Percentiles rank a stretch among this genome's conserved stretches.
phyloP scores from a whole-genome alignment of 805 yeast species.

The Brettanomyces anomalus region DNA sequence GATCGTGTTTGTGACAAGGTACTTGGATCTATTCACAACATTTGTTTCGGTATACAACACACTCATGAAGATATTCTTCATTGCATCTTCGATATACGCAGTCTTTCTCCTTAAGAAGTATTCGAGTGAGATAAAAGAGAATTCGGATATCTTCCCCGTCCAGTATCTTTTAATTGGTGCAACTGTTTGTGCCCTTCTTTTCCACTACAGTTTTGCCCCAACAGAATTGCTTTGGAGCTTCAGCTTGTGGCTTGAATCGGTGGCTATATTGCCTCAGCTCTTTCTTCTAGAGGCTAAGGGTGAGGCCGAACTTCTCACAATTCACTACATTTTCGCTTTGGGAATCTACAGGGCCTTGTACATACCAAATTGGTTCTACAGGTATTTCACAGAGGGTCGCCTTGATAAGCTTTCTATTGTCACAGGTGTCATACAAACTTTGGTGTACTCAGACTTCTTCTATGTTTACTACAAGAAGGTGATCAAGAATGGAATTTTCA shows the following conservation, averaged over 20 bases:
- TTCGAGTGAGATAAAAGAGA: constrained; percentile 52
- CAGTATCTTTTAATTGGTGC: constrained; percentile 63
- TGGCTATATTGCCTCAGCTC: constrained; percentile 88
- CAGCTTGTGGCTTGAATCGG: constrained; percentile 85
- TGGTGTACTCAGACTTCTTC: constrained; percentile 89
- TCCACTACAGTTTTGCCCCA: constrained; percentile 55
- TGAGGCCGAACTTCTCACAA: constrained; percentile 76
- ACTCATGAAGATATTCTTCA: constrained; percentile 73
- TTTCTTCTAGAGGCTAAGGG: constrained; percentile 86
- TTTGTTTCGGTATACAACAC: constrained; percentile 67
- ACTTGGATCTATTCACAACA: constrained; percentile 47
- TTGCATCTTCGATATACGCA: constrained; percentile 66
- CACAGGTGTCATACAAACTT: constrained; percentile 82
- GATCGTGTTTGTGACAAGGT: constrained; percentile 64
- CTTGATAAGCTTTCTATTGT: constrained; percentile 63
- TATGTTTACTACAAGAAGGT: constrained; percentile 81
- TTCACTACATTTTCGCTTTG: constrained; percentile 88
- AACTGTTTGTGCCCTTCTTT: constrained; percentile 44
- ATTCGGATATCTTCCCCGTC: constrained; percentile 61
- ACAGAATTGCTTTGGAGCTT: constrained; percentile 78
- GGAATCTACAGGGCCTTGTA: constrained; percentile 86
- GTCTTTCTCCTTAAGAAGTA: constrained; percentile 63
- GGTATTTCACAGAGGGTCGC: constrained; percentile 56
- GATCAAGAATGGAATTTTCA: constrained; percentile 67
- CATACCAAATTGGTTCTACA: constrained; percentile 91